Conservation (phyloP, 352 stramenopile genomes). For the Phytophthora aleatoria region DNA sequence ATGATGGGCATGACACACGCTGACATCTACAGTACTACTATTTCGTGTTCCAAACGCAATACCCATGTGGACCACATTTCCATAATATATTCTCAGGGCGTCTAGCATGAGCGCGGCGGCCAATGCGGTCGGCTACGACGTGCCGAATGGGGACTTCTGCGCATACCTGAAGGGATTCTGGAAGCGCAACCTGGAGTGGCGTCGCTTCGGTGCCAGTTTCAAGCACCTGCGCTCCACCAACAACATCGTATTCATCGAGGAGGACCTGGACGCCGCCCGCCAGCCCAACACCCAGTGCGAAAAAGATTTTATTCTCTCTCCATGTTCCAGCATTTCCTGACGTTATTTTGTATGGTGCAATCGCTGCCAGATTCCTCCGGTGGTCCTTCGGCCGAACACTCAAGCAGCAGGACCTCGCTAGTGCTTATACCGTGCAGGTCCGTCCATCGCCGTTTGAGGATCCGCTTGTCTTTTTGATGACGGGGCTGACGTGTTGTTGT, state of each 20-base stretch:
- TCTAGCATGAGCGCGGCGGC: slow-evolving; percentile 28
- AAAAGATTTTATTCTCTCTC: not conserved
- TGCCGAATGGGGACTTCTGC: slow-evolving; percentile 71
- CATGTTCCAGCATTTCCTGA: not conserved
- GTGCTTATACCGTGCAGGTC: slow-evolving; percentile 83
- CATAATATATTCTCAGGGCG: not conserved
- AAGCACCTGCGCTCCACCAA: slow-evolving; percentile 82
- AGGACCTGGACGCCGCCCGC: slow-evolving; percentile 66
- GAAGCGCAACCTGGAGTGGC: slow-evolving; percentile 86
- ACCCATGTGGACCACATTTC: not conserved
- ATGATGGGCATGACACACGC: not conserved
- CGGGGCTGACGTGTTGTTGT: slow-evolving; percentile 6
- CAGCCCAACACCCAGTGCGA: slow-evolving; percentile 76
- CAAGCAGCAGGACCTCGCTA: slow-evolving; percentile 73
- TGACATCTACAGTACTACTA: slow-evolving; percentile 27
- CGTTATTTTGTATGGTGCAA: not conserved
- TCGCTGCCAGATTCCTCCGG: slow-evolving; percentile 65
- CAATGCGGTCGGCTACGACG: slow-evolving; percentile 53
- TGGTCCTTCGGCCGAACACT: slow-evolving; percentile 81
- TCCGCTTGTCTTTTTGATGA: not conserved
- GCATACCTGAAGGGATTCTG: slow-evolving; percentile 78
- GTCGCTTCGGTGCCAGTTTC: slow-evolving; percentile 75
- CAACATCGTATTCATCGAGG: slow-evolving; percentile 83
- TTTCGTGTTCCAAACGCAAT: not conserved
- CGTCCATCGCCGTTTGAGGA: not conserved